These are phyloP conservation scores for Tylopilus sp. DNA, from an alignment of 768 basidiomycete species.

Conservation along the genomic window DNA sequence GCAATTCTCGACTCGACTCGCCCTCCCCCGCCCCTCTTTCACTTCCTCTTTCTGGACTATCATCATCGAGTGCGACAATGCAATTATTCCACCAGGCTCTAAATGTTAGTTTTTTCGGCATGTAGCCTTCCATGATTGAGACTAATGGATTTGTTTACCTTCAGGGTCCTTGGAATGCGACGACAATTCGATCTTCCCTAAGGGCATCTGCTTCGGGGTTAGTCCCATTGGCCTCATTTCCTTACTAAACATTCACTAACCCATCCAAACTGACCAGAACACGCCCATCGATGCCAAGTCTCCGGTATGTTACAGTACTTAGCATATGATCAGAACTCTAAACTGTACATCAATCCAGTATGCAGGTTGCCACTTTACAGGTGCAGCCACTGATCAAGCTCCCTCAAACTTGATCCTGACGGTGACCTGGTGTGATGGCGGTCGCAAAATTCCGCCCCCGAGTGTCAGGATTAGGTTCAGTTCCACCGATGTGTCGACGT, in stretches of 20 bases:
- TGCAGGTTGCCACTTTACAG: slow-evolving; percentile 1
- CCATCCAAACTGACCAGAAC: background rate
- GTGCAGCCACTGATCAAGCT: background rate
- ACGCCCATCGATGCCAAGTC: background rate
- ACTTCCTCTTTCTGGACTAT: slow-evolving; percentile 7
- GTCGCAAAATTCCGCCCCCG: background rate
- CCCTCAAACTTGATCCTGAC: background rate
- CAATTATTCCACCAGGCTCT: background rate
- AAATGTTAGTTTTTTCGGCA: background rate
- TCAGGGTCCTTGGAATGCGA: slow-evolving; percentile 6
- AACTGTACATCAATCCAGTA: background rate
- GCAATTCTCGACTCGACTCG: slow-evolving; percentile 2
- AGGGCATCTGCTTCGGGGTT: slow-evolving; percentile 4
- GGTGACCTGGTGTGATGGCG: background rate
- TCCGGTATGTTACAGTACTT: background rate
- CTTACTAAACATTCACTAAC: background rate
- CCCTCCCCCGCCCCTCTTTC: background rate
- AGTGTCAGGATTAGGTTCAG: background rate
- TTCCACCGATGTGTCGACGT: background rate
- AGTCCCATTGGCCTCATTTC: background rate
- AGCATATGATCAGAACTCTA: no score
- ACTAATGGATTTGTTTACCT: background rate
- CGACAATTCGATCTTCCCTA: slow-evolving; percentile 4
- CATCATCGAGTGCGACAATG: slow-evolving; percentile 8
- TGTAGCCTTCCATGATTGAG: background rate